phyloP scores from a whole-genome alignment of 2,329 filamentous ascomycete genomes.

The Xylariomycetidae sp. region DNA sequence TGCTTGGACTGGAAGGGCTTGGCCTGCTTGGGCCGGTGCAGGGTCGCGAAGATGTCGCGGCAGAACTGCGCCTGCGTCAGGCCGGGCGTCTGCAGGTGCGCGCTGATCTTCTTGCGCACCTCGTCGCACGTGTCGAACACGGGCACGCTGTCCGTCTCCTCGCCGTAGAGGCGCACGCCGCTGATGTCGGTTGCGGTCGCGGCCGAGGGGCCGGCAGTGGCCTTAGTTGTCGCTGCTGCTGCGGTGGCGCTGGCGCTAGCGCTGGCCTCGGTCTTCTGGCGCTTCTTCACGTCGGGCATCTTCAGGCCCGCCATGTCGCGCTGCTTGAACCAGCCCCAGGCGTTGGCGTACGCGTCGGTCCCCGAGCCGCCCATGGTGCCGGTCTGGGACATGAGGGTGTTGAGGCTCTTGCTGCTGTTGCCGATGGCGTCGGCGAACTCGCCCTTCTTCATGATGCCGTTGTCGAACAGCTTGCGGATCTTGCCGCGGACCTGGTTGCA shows the following conservation, averaged over 20 bases:
- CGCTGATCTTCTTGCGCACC: conserved; percentile 50
- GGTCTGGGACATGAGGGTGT: conserved; percentile 10
- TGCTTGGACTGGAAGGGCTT: conserved; percentile 31
- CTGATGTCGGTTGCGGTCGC: too few species aligned
- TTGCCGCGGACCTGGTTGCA: conserved; percentile 13
- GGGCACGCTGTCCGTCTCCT: conserved; percentile 35
- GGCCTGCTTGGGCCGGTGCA: conserved; percentile 28
- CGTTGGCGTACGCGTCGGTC: conserved; percentile 9
- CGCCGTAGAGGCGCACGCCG: conserved; percentile 37
- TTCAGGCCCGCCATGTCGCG: conserved; percentile 17
- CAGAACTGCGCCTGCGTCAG: conserved; percentile 47
- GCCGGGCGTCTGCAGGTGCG: conserved; percentile 39
- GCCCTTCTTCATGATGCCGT: conserved; percentile 18
- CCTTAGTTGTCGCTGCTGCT: conserved; percentile 1
- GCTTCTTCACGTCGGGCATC: conserved; percentile 20
- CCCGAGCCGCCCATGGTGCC: conserved; percentile 12
- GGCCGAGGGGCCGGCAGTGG: conserved; percentile 12
- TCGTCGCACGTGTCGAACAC: conserved; percentile 56
- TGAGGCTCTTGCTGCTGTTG: conserved; percentile 5
- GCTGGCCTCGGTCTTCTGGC: conserved; percentile 14
- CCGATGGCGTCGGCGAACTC: conserved; percentile 17
- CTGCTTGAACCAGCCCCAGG: conserved; percentile 20
- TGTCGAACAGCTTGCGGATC: conserved; percentile 19
- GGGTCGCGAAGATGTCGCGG: conserved; percentile 35
- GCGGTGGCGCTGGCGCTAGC: conserved; percentile 4